These are phyloP conservation scores for Vanrija sp. DNA, from an alignment of 1,284 basidiomycete genomes.

Conservation along the genomic window DNA sequence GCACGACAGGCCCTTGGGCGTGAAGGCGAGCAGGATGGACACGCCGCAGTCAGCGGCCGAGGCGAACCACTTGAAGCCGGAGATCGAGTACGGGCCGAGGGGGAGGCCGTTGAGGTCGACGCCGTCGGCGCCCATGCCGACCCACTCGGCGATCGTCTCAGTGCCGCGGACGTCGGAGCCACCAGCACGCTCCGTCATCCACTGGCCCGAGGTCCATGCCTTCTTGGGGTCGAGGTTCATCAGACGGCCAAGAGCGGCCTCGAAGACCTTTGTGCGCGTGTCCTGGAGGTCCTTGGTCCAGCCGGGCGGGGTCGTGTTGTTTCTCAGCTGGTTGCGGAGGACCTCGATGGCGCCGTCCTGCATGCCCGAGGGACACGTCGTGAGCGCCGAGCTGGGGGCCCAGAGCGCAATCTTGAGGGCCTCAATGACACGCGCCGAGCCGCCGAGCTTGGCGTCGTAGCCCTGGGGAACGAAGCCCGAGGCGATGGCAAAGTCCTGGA, in stretches of 20 bases:
- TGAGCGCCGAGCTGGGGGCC: slow-evolving; percentile 1
- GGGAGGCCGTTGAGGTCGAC: slow-evolving; percentile 15
- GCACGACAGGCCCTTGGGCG: slow-evolving; percentile 59
- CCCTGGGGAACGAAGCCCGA: slow-evolving; percentile 15
- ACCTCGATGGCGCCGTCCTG: slow-evolving; percentile 15
- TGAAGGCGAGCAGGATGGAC: slow-evolving; percentile 15
- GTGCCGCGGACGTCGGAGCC: slow-evolving; percentile 73
- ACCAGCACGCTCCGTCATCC: slow-evolving; percentile 78
- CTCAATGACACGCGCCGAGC: slow-evolving; percentile 8
- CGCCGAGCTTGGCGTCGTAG: slow-evolving; percentile 3
- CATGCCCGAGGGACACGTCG: slow-evolving; percentile 10
- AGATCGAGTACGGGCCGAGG: slow-evolving; percentile 43
- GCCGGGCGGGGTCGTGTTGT: background rate
- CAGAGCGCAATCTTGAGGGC: slow-evolving; percentile 8
- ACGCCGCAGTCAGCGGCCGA: slow-evolving; percentile 62
- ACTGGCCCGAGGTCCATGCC: slow-evolving; percentile 73
- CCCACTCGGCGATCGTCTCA: slow-evolving; percentile 59
- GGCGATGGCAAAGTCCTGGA: slow-evolving; percentile 11
- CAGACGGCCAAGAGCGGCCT: slow-evolving; percentile 11
- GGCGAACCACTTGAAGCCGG: slow-evolving; percentile 80
- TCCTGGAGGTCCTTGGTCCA: background rate
- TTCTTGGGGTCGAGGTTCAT: slow-evolving; percentile 51
- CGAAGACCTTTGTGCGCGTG: slow-evolving; percentile 10
- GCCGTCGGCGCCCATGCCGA: background rate
- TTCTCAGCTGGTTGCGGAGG: slow-evolving; percentile 1